Base-by-base conservation (phyloP, 345 rosid genomes). In the Linum lewisii region DNA sequence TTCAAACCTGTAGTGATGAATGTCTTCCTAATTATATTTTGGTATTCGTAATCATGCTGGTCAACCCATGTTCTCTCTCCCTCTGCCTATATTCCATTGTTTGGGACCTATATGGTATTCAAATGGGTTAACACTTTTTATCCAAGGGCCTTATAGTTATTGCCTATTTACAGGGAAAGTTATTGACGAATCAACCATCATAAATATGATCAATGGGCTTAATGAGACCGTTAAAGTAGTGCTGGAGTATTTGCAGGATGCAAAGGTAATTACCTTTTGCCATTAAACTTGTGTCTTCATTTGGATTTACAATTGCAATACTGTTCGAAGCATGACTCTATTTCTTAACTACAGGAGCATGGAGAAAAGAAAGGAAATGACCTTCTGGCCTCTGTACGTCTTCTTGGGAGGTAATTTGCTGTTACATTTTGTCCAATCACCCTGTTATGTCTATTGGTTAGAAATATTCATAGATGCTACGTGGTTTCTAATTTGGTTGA, bases 301-400 rank as follows among this genome's bases (percentile, higher is more conserved):
- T 52, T 13, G 24, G 20, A 42, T 11, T 42, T 42, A 42, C 16
- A 11, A 24, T 29, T 60, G 5, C 66, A 58, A 22, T 65, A 60
- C 68, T 51, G 24, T 60, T 72, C 21, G 60, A 25, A 21, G 71
- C 6, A 71, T 32, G 3, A 44, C 52, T 60, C 16, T 57, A 62
- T 67, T 63, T 29, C 34, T 26, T 6, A 26, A 29, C 63, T 73
- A 55, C 80, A 92, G 93, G 94, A 92, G 64, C 95, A 88, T 76
- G 85, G 84, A 50, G 79, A 60, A 21, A 83, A 75, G 66, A 87
- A 74, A 69, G 93, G 97, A 77, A 76, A 79, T 79, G 98, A 92
- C 57, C 91, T 92, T 73, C 88, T 88, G 72, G 95, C 97, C 56
- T 92, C 95, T 49, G 93, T 92, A 57, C 78, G 97, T 20, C 72